Evolutionary conservation across 441 rosid species (phyloP).

Genomic region (Cnidoscolus chayamansa): DNA sequence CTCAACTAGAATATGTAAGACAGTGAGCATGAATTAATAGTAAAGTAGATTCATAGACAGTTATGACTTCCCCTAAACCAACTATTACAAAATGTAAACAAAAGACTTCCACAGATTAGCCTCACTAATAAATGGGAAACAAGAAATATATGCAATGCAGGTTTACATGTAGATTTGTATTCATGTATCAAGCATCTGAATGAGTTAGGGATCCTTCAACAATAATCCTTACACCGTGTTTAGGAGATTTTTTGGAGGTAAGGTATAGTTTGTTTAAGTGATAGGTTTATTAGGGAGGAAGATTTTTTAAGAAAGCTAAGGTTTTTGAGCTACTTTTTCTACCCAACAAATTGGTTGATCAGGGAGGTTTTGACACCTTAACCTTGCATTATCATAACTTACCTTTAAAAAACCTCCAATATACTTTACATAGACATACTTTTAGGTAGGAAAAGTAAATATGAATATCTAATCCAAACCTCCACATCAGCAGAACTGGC

Average conservation of each 20-base stretch:
- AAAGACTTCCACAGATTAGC: neutral
- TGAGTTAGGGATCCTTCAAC: neutral
- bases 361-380: no score
- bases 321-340: no score
- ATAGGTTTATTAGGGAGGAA: no score
- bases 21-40: neutral
- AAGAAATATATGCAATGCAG: conserved; percentile 3
- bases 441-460: neutral
- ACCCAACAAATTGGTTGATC: no score
- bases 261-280: no score
- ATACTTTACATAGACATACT: no score
- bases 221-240: neutral
- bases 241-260: no score
- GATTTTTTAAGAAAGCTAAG: no score
- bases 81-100: neutral
- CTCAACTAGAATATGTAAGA: neutral
- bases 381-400: no score
- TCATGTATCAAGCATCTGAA: neutral
- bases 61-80: neutral
- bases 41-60: neutral
- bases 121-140: neutral
- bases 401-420: no score
- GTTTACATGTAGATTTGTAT: neutral
- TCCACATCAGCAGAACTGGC: conserved; percentile 8
- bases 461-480: neutral